A percentile compares a stretch with the other conserved stretches of the same genome.
Conservation (phyloP, 768 basidiomycete species). For the Pholiota microspora region DNA sequence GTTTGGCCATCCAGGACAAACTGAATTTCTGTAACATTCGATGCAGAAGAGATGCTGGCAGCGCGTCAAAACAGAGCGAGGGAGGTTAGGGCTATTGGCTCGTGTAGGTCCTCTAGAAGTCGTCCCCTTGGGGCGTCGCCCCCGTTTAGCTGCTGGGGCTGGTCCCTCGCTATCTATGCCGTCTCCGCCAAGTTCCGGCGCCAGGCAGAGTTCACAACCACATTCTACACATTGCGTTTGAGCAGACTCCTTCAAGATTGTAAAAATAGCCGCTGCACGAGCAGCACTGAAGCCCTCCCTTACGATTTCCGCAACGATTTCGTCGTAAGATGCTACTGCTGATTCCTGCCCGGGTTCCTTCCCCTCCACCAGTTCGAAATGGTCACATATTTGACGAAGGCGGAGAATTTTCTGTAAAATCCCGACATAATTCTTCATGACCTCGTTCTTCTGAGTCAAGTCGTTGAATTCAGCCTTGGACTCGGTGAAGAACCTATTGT, state of each 20-base stretch:
- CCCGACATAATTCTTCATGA: conserved; percentile 98
- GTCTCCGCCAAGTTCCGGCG: conserved; percentile 45
- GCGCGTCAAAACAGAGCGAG: conserved; percentile 76
- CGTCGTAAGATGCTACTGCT: conserved; percentile 63
- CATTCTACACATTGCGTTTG: conserved; percentile 91
- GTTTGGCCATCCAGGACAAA: conserved; percentile 81
- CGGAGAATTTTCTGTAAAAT: conserved; percentile 96
- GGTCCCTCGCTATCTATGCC: conserved; percentile 49
- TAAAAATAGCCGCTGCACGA: conserved; percentile 81
- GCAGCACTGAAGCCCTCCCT: conserved; percentile 74
- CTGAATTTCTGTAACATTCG: conserved; percentile 77
- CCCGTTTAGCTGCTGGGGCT: conserved; percentile 39
- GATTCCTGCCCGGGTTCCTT: conserved; percentile 47
- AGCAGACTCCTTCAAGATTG: conserved; percentile 81
- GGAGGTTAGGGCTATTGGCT: conserved; percentile 64
- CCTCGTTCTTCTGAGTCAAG: conserved; percentile 83
- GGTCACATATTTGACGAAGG: conserved; percentile 96
- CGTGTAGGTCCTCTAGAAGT: conserved; percentile 71
- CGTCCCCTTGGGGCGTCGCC: conserved; percentile 48
- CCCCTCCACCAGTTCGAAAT: conserved; percentile 83
- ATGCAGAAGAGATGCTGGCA: conserved; percentile 95
- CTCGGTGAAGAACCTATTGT: conserved; percentile 84
- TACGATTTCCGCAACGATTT: conserved; percentile 71
- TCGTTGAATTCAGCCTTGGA: conserved; percentile 92
- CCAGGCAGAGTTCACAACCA: conserved; percentile 65